Evolutionary conservation across 2,329 filamentous ascomycete species (phyloP).

Genomic region (Fusarium neocosmosporiellum): DNA sequence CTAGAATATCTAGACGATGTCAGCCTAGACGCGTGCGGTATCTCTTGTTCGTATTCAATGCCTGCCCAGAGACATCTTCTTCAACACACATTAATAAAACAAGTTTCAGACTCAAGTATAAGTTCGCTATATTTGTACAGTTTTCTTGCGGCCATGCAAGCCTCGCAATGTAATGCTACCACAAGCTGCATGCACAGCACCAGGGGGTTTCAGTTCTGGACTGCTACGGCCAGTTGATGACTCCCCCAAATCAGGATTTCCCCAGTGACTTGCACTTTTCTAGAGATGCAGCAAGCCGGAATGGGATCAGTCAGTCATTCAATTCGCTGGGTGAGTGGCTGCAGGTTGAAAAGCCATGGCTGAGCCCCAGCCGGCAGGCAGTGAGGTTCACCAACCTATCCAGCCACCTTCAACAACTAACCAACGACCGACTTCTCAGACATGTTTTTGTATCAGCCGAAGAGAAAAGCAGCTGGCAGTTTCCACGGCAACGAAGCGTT

Average conservation of each 20-base stretch:
- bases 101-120: background rate
- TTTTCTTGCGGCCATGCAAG: background rate
- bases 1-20: background rate
- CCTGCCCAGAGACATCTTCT: background rate
- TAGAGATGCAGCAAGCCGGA: background rate
- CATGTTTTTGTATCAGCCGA: background rate
- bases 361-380: background rate
- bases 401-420: background rate
- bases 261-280: background rate
- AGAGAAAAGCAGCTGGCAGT: rapidly evolving
- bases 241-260: background rate
- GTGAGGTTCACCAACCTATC: background rate
- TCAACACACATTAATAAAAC: background rate
- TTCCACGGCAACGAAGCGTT: background rate
- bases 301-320: background rate
- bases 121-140: background rate
- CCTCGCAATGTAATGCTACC: background rate
- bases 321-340: background rate
- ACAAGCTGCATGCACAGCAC: background rate
- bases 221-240: background rate
- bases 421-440: background rate
- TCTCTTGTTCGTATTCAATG: background rate
- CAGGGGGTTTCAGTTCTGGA: background rate
- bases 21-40: background rate
- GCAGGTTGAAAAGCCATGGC: background rate